These are phyloP conservation scores for Hortiboletus campestris DNA, from an alignment of 768 basidiomycete species.

Conservation along the genomic window DNA sequence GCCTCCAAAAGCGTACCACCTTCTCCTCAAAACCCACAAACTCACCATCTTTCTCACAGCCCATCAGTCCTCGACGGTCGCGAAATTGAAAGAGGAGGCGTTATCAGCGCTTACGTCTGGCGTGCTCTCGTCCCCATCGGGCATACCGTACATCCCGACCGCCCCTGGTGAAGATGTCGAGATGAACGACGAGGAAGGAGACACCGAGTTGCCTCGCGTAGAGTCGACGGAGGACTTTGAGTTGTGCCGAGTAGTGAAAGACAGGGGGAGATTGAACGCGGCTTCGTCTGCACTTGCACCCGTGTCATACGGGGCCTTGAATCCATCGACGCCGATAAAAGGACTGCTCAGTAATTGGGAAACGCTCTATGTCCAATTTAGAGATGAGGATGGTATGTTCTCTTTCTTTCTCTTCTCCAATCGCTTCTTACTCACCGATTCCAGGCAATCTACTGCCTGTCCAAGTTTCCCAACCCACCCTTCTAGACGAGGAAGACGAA, in stretches of 20 bases:
- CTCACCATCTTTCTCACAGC: slow-evolving; percentile 61
- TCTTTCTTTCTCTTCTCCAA: background rate
- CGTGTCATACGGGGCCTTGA: slow-evolving; percentile 48
- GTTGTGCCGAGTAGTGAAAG: slow-evolving; percentile 53
- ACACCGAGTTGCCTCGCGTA: slow-evolving; percentile 35
- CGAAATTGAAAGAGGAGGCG: slow-evolving; percentile 59
- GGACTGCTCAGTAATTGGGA: slow-evolving; percentile 64
- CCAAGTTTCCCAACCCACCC: slow-evolving; percentile 52
- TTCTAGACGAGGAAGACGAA: slow-evolving; percentile 64
- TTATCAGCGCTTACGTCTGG: slow-evolving; percentile 57
- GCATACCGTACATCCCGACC: slow-evolving; percentile 30
- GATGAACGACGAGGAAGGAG: slow-evolving; percentile 10
- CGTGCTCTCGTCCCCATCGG: slow-evolving; percentile 32
- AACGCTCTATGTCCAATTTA: slow-evolving; percentile 64
- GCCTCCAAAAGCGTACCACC: slow-evolving; percentile 61
- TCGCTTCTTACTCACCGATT: background rate
- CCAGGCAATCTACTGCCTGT: slow-evolving; percentile 62
- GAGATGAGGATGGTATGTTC: slow-evolving; percentile 51
- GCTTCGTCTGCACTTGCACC: slow-evolving; percentile 13
- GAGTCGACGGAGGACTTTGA: slow-evolving; percentile 54
- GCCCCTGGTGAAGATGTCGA: slow-evolving; percentile 28
- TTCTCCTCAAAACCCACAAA: slow-evolving; percentile 74
- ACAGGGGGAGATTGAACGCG: slow-evolving; percentile 47
- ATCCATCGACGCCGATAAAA: slow-evolving; percentile 43
- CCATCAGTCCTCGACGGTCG: slow-evolving; percentile 52